These are phyloP conservation scores for Trichoderma harzianum DNA, from an alignment of 2,329 filamentous ascomycete genomes.

Conservation along the genomic window DNA sequence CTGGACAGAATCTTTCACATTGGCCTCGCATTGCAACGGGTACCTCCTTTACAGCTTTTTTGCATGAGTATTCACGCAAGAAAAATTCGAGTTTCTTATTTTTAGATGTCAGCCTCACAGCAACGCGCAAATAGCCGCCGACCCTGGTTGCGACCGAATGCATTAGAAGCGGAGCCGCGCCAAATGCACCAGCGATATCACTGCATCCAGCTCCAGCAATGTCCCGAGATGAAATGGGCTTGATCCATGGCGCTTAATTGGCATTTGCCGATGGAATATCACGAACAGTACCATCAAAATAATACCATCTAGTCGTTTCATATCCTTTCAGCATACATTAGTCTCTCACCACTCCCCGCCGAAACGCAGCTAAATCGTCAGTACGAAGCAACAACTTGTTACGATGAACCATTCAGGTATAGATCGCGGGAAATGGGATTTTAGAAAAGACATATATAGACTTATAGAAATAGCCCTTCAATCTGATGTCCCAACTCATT, in stretches of 20 bases:
- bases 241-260: background rate
- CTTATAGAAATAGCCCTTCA: background rate
- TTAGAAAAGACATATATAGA: background rate
- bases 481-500: background rate
- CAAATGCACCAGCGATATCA: background rate
- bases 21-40: background rate
- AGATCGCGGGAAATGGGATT: background rate
- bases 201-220: background rate
- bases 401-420: background rate
- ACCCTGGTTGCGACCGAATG: background rate
- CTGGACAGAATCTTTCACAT: background rate
- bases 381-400: background rate
- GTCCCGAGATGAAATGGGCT: background rate
- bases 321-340: background rate
- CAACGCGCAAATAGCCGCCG: background rate
- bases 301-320: background rate
- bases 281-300: background rate
- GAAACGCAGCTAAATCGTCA: background rate
- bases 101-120: background rate
- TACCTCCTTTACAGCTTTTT: background rate
- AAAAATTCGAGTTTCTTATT: background rate
- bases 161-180: background rate
- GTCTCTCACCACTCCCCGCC: background rate
- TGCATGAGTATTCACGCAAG: rapidly evolving
- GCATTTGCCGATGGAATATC: background rate